These are phyloP conservation scores for Neopestalotiopsis sp. DNA, from an alignment of 2,329 filamentous ascomycete genomes.

Conservation along the genomic window DNA sequence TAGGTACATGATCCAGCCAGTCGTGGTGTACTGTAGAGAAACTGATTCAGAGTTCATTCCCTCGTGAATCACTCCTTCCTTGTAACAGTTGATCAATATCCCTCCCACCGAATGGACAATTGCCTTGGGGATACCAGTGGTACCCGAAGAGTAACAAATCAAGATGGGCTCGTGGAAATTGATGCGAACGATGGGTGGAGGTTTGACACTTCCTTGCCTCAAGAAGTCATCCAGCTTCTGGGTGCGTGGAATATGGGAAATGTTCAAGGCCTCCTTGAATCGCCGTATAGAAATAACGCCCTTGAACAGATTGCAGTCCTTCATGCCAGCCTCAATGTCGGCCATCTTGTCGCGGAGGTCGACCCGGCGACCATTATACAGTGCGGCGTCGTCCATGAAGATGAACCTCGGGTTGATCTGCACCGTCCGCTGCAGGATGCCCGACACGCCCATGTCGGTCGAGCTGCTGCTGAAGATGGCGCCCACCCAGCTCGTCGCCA, in stretches of 20 bases:
- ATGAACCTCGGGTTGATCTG: slow-evolving; percentile 80
- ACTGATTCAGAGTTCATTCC: slow-evolving; percentile 46
- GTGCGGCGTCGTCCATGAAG: slow-evolving; percentile 81
- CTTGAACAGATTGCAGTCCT: slow-evolving; percentile 63
- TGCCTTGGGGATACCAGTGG: slow-evolving; percentile 83
- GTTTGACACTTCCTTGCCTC: slow-evolving; percentile 32
- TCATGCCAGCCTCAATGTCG: slow-evolving; percentile 69
- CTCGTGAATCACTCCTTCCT: slow-evolving; percentile 66
- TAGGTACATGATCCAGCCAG: slow-evolving; percentile 91
- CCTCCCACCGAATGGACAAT: slow-evolving; percentile 81
- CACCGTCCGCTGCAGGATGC: slow-evolving; percentile 74
- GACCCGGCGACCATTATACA: slow-evolving; percentile 80
- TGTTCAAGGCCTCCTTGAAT: slow-evolving; percentile 65
- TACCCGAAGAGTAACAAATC: slow-evolving; percentile 81
- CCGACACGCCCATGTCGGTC: slow-evolving; percentile 84
- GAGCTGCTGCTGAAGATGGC: slow-evolving; percentile 78
- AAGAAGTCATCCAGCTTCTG: slow-evolving; percentile 55
- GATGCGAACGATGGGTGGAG: slow-evolving; percentile 63
- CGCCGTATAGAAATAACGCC: slow-evolving; percentile 70
- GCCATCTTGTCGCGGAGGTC: slow-evolving; percentile 77
- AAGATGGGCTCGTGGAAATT: slow-evolving; percentile 78
- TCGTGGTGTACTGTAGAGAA: slow-evolving; percentile 65
- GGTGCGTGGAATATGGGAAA: slow-evolving; percentile 56
- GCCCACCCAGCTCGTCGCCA: slow-evolving; percentile 73
- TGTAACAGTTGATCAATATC: slow-evolving; percentile 56